A percentile compares a stretch with the other conserved stretches of the same genome.
Conservation (phyloP, 345 rosid genomes). For the Tarenaya hassleriana region DNA sequence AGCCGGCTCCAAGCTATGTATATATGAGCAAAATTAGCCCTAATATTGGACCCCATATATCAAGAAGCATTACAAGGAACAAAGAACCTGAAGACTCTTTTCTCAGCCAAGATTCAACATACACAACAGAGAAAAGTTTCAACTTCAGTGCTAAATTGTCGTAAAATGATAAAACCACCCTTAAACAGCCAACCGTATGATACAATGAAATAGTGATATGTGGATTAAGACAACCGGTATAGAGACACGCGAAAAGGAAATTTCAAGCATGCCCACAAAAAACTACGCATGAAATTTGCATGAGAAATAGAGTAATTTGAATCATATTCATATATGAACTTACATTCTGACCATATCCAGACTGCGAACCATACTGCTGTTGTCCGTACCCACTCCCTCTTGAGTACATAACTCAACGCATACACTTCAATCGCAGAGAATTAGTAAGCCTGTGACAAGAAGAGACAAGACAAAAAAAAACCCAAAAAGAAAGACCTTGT, state of each 20-base stretch:
- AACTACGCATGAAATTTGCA: not conserved
- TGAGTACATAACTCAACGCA: constrained; percentile 50
- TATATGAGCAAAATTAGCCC: not conserved
- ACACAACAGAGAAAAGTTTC: not conserved
- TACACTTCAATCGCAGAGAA: constrained; percentile 15
- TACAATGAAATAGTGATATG: not conserved
- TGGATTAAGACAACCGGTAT: not conserved
- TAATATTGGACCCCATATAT: not conserved
- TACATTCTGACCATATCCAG: constrained; percentile 78
- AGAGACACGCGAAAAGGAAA: not conserved
- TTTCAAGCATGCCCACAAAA: constrained; percentile 3
- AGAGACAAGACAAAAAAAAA: not conserved
- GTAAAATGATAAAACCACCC: not conserved
- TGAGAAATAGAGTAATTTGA: not conserved
- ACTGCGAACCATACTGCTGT: constrained; percentile 59
- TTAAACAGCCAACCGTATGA: too few relatives aligned
- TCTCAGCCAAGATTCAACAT: not conserved
- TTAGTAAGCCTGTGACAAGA: not conserved
- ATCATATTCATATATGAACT: constrained; percentile 22
- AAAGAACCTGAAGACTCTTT: not conserved
- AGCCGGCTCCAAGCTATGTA: constrained; percentile 49
- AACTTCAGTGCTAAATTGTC: too few relatives aligned
- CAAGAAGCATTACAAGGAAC: not conserved
- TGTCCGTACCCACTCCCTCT: constrained; percentile 85
- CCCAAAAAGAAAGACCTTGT: too few relatives aligned